Base-by-base conservation (phyloP, 2,329 filamentous ascomycete genomes). In the Clonostachys rhizophaga region DNA sequence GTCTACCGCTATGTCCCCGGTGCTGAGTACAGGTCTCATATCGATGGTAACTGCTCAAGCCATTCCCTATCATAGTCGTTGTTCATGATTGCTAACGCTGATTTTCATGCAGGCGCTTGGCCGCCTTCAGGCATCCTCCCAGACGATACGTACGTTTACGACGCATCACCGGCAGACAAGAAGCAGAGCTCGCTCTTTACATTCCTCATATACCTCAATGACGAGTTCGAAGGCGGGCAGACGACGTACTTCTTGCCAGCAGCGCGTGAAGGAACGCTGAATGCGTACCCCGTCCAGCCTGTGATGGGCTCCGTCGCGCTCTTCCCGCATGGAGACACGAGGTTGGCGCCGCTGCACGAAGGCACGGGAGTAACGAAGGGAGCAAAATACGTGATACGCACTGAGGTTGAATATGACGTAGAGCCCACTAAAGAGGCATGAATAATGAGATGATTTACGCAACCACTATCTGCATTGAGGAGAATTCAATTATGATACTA, bases 1-100 rank as follows among this genome's bases (percentile, higher is more conserved):
- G 83, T 88, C 0, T 89, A 89, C 52, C 73, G 85, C 55, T 89
- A 89, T 49, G 83, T 88, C 0, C 84, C 84, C 2, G 84, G 84
- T 1, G 85, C 85, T 0, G 85, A 88, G 58, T 89, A 89, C 56
- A 70, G 85, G 8, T 81, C 78, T 49, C 85, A 88, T 53, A 87
- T 89, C 49, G 72, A 89, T 54, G 85, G 85, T 8, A 30, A 30
- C 10, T 30, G 24, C 24, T 30, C 24, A 30, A 30, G 8, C 24
- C 24, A 30, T 10, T 10, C 24, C 9, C 24, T 10, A 8, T 10
- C 24, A 30, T 30, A 30, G 3, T 10, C 24, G 10, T 1, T 6
- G 24, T 30, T 30, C 9, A 4, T 30, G 10, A 30, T 30, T 30
- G 9, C 24, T 30, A 3, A 30, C 24, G 24, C 24, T 30, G 24